Evolutionary conservation across 2,329 filamentous ascomycete genomes (phyloP).

Genomic region (Monosporascus cannonballus): DNA sequence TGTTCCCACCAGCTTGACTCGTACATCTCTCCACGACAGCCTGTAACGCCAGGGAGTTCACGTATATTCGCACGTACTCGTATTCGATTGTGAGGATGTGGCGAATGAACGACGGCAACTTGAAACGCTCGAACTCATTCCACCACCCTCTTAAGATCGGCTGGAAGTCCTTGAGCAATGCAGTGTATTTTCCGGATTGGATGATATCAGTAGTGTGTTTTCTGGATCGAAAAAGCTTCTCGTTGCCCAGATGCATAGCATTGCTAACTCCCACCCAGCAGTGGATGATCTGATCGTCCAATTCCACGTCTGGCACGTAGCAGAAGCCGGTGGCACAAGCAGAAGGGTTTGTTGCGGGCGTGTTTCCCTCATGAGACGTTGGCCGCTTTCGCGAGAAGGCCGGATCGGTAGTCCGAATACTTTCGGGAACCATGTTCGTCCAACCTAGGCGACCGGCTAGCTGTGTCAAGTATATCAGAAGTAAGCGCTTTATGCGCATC

Average conservation of each 20-base stretch:
- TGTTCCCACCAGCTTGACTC: conserved; percentile 56
- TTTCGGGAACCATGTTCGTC: conserved; percentile 85
- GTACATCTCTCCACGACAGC: conserved; percentile 92
- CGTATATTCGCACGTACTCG: conserved; percentile 88
- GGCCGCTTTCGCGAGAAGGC: conserved; percentile 46
- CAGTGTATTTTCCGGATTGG: conserved; percentile 76
- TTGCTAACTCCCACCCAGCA: conserved; percentile 94
- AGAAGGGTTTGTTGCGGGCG: conserved; percentile 53
- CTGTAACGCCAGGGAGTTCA: conserved; percentile 90
- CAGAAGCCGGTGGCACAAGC: conserved; percentile 54
- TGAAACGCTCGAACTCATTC: conserved; percentile 73
- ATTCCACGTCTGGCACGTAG: conserved; percentile 60
- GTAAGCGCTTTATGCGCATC: conserved; percentile 74
- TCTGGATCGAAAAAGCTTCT: conserved; percentile 79
- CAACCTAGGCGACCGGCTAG: conserved; percentile 88
- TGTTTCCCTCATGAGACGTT: conserved; percentile 48
- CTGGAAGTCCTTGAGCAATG: conserved; percentile 73
- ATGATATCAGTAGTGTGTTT: conserved; percentile 87
- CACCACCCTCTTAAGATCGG: conserved; percentile 75
- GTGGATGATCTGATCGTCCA: conserved; percentile 67
- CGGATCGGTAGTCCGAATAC: conserved; percentile 51
- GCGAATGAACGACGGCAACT: conserved; percentile 57
- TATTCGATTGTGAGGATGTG: conserved; percentile 91
- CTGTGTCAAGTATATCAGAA: conserved; percentile 88
- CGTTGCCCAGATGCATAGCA: conserved; percentile 86